Conservation (phyloP, 768 basidiomycete species). For the Kwoniella pini region DNA sequence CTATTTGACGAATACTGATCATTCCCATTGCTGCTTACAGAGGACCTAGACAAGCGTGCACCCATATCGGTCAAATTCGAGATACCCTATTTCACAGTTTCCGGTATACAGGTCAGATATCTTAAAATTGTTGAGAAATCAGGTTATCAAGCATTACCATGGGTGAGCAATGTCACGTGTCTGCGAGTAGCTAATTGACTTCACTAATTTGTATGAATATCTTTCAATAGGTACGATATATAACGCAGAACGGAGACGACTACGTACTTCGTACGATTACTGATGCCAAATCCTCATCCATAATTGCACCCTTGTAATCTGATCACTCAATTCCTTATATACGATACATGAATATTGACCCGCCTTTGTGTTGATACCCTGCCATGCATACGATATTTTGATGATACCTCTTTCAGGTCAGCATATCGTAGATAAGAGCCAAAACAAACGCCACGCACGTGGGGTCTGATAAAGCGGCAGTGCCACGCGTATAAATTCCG, state of each 20-base stretch:
- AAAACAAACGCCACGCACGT: constrained; percentile 1
- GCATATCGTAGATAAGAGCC: not conserved
- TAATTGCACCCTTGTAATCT: constrained; percentile 48
- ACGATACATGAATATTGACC: not conserved
- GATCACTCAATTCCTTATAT: not conserved
- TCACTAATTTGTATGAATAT: not conserved
- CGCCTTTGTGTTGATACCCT: not conserved
- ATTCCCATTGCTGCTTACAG: constrained; percentile 36
- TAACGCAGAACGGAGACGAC: constrained; percentile 66
- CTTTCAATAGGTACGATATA: constrained; percentile 91
- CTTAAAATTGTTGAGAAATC: constrained; percentile 98
- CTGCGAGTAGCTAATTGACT: too few relatives aligned
- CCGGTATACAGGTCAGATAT: constrained; percentile 95
- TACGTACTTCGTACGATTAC: constrained; percentile 54
- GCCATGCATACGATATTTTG: constrained; percentile 4
- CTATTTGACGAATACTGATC: not conserved
- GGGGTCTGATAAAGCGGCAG: not conserved
- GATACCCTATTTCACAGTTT: constrained; percentile 99
- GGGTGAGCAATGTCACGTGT: not conserved
- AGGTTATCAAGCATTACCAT: constrained; percentile 62
- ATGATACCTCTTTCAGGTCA: not conserved
- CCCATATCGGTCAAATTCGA: constrained; percentile 98
- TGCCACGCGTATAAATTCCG: constrained; percentile 5
- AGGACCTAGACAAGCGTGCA: constrained; percentile 82
- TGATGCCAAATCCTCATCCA: constrained; percentile 50